phyloP scores from a whole-genome alignment of 768 basidiomycete species.

The Kwoniella heveanensis region DNA sequence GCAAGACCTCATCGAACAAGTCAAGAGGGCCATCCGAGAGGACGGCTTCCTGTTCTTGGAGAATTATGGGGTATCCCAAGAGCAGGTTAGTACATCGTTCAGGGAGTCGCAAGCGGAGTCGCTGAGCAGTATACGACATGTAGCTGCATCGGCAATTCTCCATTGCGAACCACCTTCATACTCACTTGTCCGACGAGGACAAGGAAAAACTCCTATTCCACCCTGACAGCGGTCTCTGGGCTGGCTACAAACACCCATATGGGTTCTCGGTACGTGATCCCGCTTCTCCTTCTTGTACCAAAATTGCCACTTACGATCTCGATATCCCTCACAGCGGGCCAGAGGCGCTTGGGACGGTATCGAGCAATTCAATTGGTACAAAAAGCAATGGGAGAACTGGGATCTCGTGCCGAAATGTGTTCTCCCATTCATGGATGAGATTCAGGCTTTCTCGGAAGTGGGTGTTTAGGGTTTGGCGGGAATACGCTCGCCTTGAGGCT shows the following conservation, averaged over 20 bases:
- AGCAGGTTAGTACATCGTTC: constrained; percentile 9
- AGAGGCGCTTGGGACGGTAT: constrained; percentile 18
- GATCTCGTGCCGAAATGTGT: constrained; percentile 10
- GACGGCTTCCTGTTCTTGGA: constrained; percentile 32
- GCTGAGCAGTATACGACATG: no score
- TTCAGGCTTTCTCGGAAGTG: constrained; percentile 20
- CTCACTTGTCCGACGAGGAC: constrained; percentile 26
- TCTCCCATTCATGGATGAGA: constrained; percentile 28
- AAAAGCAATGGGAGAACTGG: constrained; percentile 11
- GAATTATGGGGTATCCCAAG: constrained; percentile 25
- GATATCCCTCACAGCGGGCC: constrained; percentile 3
- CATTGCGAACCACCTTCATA: constrained; percentile 23
- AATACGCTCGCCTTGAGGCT: no score
- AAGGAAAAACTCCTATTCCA: constrained; percentile 23
- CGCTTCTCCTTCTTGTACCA: no score
- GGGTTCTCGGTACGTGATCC: constrained; percentile 24
- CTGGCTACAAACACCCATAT: constrained; percentile 27
- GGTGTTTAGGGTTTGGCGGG: not conserved
- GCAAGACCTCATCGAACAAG: constrained; percentile 13
- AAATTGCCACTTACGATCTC: no score
- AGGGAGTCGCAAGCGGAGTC: no score
- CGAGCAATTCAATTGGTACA: constrained; percentile 31
- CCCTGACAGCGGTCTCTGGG: constrained; percentile 24
- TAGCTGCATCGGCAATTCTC: constrained; percentile 39
- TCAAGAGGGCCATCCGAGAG: constrained; percentile 21